Conservation (phyloP, 2,329 filamentous ascomycete species). For the Herpotrichia juniperi region DNA sequence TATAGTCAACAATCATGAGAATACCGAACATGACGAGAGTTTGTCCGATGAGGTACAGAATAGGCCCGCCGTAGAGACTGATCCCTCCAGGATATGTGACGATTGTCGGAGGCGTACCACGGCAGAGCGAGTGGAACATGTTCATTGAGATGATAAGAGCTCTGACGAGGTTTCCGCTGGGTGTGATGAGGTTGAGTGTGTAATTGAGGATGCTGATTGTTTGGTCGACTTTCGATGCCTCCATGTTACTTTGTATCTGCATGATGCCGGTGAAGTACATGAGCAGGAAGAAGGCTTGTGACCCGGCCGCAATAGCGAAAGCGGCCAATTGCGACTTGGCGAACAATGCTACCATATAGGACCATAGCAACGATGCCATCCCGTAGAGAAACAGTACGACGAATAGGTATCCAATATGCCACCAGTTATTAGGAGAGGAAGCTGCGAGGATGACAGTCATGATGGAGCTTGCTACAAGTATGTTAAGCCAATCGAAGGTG, state of each 20-base stretch:
- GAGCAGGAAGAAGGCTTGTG: constrained; percentile 63
- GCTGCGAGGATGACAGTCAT: constrained; percentile 68
- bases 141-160: constrained; percentile 79
- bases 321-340: constrained; percentile 77
- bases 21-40: constrained; percentile 70
- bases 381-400: constrained; percentile 80
- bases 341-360: constrained; percentile 82
- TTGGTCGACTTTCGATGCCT: constrained; percentile 14
- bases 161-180: constrained; percentile 73
- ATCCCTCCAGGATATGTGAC: constrained; percentile 72
- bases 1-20: constrained; percentile 78
- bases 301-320: constrained; percentile 78
- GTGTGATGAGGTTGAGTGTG: constrained; percentile 72
- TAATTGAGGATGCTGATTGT: constrained; percentile 73
- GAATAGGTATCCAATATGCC: constrained; percentile 78
- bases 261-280: constrained; percentile 48
- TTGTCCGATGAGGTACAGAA: constrained; percentile 80
- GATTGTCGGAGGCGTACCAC: constrained; percentile 64
- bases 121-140: constrained; percentile 77
- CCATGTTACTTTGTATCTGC: constrained; percentile 19
- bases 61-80: constrained; percentile 78
- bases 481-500: constrained; percentile 76
- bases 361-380: constrained; percentile 72
- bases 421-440: constrained; percentile 66
- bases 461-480: constrained; percentile 69